Evolutionary conservation across 768 basidiomycete genomes (phyloP), one percentile per base, ranked within the genome.

Genomic region (Pulveroboletus sp.): DNA sequence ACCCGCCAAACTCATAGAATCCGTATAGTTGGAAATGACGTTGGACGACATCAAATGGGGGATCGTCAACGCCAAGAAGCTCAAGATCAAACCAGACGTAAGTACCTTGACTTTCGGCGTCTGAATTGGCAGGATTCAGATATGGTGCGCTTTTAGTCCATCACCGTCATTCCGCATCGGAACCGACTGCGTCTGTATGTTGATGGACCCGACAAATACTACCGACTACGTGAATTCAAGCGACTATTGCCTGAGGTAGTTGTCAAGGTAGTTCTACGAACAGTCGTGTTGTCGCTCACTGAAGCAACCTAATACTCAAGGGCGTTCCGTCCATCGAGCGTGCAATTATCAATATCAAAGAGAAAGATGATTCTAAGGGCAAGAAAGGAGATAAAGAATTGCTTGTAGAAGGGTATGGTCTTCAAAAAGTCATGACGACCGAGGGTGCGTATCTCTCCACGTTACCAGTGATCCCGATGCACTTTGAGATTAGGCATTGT

Each of bases 351-450:
- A 93, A 93, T 60, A 92, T 93, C 71, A 93, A 93, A 67, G 91
- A 94, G 46, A 87, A 91, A 57, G 82, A 87, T 32, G 85, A 92
- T 47, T 69, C 73, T 4, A 78, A 79, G 54, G 90, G 90, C 3
- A 85, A 86, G 69, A 89, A 92, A 59, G 86, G 84, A 8, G 86
- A 93, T 58, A 93, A 95, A 65, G 89, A 95, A 64, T 71, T 99
- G 9, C 78, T 99, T 8, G 93, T 98, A 1, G 95, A 98, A 76
- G 96, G 96, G 8, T 94, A 98, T 68, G 96, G 96, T 14, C 73
- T 99, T 49, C 88, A 93, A 58, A 89, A 90, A 61, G 95, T 96
- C 62, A 99, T 99, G 96, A 86, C 81, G 24, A 95, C 93, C 1
- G 93, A 96, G 72, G 95, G 94, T 92, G 40, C 33, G 68, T 58